A percentile compares a stretch with the other conserved stretches of the same genome.
Conservation (phyloP, 1,284 basidiomycete genomes). For the Fomes fomentarius region DNA sequence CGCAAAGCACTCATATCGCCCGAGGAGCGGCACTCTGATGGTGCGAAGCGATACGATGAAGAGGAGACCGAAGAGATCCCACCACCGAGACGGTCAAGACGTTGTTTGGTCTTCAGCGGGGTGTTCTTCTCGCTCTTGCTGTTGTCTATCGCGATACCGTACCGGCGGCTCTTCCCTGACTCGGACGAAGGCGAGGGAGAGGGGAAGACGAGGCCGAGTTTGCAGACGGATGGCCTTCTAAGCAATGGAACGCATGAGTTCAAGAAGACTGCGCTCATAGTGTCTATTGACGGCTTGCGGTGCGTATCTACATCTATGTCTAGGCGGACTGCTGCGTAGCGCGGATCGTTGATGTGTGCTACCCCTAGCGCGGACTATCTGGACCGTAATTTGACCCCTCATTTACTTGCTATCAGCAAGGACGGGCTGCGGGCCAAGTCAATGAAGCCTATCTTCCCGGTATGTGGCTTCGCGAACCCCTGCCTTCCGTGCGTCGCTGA, state of each 20-base stretch:
- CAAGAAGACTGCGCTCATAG: conserved; percentile 78
- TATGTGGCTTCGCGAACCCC: conserved; percentile 31
- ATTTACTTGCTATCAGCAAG: conserved; percentile 77
- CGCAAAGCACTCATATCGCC: conserved; percentile 45
- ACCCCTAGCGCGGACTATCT: conserved; percentile 80
- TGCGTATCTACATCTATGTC: conserved; percentile 34
- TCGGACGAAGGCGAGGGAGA: conserved; percentile 12
- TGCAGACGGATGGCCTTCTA: conserved; percentile 42
- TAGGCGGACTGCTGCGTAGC: not conserved
- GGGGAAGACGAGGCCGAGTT: conserved; percentile 17
- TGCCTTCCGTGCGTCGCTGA: not conserved
- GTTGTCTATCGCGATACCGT: conserved; percentile 17
- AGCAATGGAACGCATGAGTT: conserved; percentile 81
- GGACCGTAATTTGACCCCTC: conserved; percentile 79
- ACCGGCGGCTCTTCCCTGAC: conserved; percentile 14
- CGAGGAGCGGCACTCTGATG: conserved; percentile 19
- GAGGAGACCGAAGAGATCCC: conserved; percentile 35
- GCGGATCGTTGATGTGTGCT: not conserved
- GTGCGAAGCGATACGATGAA: conserved; percentile 25
- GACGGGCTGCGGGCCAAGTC: conserved; percentile 83
- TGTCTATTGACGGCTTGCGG: conserved; percentile 88
- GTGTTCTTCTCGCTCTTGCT: conserved; percentile 43
- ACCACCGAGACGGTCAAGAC: conserved; percentile 40
- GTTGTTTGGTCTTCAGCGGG: conserved; percentile 43
- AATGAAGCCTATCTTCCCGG: conserved; percentile 87